Evolutionary conservation across 2,329 filamentous ascomycete species (phyloP).

Genomic region (Sporothrix schenckii): DNA sequence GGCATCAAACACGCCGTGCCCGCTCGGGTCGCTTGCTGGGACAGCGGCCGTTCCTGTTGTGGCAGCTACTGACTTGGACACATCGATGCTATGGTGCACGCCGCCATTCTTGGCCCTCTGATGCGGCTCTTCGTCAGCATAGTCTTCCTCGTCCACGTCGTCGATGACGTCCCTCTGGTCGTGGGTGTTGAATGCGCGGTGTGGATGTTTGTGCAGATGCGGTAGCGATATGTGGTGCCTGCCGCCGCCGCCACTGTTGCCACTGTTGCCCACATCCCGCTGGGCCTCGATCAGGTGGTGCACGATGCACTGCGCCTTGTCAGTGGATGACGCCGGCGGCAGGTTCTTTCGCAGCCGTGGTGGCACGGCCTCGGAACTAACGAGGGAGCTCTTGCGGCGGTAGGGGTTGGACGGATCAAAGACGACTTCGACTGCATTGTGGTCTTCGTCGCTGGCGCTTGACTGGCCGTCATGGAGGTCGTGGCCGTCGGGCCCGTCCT

Average conservation of each 20-base stretch:
- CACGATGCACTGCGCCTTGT: conserved; percentile 63
- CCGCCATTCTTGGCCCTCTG: neutral
- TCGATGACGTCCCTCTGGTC: neutral
- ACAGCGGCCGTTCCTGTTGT: neutral
- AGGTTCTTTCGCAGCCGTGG: conserved; percentile 44
- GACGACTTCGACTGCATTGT: conserved; percentile 59
- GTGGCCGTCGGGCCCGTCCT: conserved; percentile 44
- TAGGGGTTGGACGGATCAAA: conserved; percentile 65
- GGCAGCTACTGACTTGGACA: neutral
- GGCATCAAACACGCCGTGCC: conserved; percentile 36
- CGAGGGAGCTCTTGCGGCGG: conserved; percentile 68
- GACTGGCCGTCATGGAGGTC: conserved; percentile 46
- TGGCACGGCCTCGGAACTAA: conserved; percentile 52
- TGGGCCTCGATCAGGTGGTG: conserved; percentile 67
- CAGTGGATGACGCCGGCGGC: conserved; percentile 25
- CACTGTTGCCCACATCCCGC: conserved; percentile 43
- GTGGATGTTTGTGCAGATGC: conserved; percentile 25
- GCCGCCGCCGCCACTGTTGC: conserved; percentile 35
- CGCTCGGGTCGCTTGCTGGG: neutral
- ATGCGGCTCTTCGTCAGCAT: neutral
- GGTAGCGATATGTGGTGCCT: conserved; percentile 28
- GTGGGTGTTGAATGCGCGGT: neutral
- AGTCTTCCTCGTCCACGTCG: neutral
- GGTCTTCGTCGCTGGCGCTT: conserved; percentile 57
- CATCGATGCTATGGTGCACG: neutral